Conservation (phyloP, 2,329 filamentous ascomycete genomes). For the Apiospora marii region DNA sequence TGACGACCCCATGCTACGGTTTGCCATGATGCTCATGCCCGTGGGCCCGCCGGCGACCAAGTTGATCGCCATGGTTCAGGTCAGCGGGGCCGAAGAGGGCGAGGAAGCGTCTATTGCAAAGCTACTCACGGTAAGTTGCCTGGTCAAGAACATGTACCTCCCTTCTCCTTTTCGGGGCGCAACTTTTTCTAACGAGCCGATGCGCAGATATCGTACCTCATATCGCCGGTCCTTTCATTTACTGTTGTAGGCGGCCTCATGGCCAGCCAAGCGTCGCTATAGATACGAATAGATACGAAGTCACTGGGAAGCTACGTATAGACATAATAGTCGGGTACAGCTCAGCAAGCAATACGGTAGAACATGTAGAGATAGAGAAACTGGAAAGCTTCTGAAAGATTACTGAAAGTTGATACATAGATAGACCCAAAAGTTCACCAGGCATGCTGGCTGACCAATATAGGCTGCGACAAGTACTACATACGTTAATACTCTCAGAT, state of each 20-base stretch:
- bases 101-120: slow-evolving; percentile 53
- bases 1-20: slow-evolving; percentile 71
- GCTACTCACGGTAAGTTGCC: slow-evolving; percentile 48
- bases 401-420: neutral
- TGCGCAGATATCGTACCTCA: slow-evolving; percentile 45
- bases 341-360: neutral
- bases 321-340: neutral
- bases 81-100: slow-evolving; percentile 48
- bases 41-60: slow-evolving; percentile 58
- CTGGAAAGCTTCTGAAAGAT: too few species aligned
- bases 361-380: neutral
- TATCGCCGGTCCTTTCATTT: slow-evolving; percentile 48
- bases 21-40: slow-evolving; percentile 53
- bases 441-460: neutral
- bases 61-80: slow-evolving; percentile 53
- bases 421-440: neutral
- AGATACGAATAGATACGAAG: neutral
- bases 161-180: neutral
- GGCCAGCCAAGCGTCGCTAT: slow-evolving; percentile 40
- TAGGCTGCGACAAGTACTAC: too few species aligned
- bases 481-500: too few species aligned
- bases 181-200: slow-evolving; percentile 30
- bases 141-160: neutral
- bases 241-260: slow-evolving; percentile 46
- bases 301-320: neutral